phyloP scores from a whole-genome alignment of 2,329 filamentous ascomycete genomes.

The Chaetomiaceae sp. region DNA sequence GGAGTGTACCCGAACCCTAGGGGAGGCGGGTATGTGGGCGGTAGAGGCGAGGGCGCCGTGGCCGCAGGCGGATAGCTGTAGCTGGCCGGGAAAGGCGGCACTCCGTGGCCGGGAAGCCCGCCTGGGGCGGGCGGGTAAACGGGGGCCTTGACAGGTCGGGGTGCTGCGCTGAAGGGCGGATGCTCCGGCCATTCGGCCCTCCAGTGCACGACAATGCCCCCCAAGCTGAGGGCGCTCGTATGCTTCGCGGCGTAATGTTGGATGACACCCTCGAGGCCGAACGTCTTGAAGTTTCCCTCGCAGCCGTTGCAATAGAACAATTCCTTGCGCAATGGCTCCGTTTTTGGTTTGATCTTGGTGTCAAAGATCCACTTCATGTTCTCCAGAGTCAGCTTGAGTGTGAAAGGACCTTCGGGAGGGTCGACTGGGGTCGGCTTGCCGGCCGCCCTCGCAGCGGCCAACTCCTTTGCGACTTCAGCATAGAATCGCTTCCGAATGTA shows the following conservation, averaged over 20 bases:
- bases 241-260: conserved; percentile 85
- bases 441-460: conserved; percentile 42
- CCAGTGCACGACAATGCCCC: conserved; percentile 73
- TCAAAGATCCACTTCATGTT: conserved; percentile 87
- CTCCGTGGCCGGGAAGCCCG: conserved; percentile 7
- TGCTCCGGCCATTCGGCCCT: conserved; percentile 73
- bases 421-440: conserved; percentile 44
- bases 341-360: conserved; percentile 66
- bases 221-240: conserved; percentile 63
- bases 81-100: conserved; percentile 10
- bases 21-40: conserved; percentile 21
- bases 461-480: conserved; percentile 51
- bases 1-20: conserved; percentile 32
- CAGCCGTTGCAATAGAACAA: conserved; percentile 73
- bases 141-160: conserved; percentile 36
- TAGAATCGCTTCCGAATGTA: conserved; percentile 65
- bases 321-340: conserved; percentile 63
- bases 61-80: conserved; percentile 19
- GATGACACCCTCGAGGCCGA: conserved; percentile 72
- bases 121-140: conserved; percentile 10
- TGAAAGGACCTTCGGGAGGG: conserved; percentile 49
- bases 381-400: conserved; percentile 65
- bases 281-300: conserved; percentile 60
- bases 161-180: conserved; percentile 66
- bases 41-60: conserved; percentile 8